Conservation (phyloP, 2,329 filamentous ascomycete genomes). For the Sclerotinia spermophila region DNA sequence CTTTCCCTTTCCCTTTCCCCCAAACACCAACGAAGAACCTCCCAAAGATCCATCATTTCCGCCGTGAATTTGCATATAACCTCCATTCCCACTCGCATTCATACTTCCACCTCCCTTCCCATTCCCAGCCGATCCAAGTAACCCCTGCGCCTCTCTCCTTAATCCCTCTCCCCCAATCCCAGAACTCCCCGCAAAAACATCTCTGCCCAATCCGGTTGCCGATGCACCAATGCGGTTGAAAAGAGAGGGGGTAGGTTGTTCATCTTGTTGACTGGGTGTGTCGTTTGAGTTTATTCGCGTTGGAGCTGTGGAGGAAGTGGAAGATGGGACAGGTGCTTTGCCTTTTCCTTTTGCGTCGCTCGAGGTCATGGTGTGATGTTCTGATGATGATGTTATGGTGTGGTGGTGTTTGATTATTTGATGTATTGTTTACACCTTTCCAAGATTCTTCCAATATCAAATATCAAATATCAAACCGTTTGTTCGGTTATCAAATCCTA, state of each 20-base stretch:
- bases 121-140: constrained; percentile 31
- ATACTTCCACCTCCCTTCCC: constrained; percentile 21
- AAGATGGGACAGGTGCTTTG: not conserved
- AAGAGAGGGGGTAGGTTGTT: constrained; percentile 23
- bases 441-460: not conserved
- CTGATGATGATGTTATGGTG: not conserved
- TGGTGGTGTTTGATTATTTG: not conserved
- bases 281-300: not conserved
- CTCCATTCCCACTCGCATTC: constrained; percentile 17
- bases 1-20: not conserved
- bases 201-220: constrained; percentile 38
- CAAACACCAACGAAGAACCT: not conserved
- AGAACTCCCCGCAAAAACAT: constrained; percentile 33
- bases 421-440: not conserved
- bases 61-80: constrained; percentile 3
- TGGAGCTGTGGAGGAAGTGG: not conserved
- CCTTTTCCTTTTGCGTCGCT: not conserved
- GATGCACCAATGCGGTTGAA: constrained; percentile 36
- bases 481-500: no score
- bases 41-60: not conserved
- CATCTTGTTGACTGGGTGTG: not conserved
- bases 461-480: not conserved
- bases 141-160: constrained; percentile 23
- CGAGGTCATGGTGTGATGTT: not conserved
- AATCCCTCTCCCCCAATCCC: constrained; percentile 21